These are phyloP conservation scores for Colletotrichum filicis DNA, from an alignment of 2,329 filamentous ascomycete genomes.

Conservation along the genomic window DNA sequence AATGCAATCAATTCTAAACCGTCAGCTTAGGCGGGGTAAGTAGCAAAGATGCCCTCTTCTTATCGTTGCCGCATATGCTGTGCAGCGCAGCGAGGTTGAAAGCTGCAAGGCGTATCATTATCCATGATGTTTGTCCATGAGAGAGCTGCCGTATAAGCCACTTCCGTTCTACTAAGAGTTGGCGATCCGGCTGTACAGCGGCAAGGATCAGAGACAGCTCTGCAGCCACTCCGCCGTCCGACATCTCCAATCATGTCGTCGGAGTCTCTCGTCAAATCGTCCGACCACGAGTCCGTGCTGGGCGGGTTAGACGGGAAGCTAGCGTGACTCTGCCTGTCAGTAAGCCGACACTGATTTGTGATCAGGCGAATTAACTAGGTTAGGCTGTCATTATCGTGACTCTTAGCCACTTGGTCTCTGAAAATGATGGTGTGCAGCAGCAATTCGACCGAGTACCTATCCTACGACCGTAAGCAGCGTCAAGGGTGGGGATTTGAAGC, in stretches of 20 bases:
- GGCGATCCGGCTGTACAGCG: neutral
- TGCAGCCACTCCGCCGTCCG: slow-evolving; percentile 8
- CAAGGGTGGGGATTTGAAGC: neutral
- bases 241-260: slow-evolving; percentile 11
- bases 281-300: slow-evolving; percentile 21
- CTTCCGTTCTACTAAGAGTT: neutral
- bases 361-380: slow-evolving; percentile 9
- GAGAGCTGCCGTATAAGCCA: neutral
- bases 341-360: slow-evolving; percentile 1
- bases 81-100: neutral
- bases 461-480: neutral
- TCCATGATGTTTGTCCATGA: neutral
- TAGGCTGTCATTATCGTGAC: slow-evolving; percentile 18
- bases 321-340: slow-evolving; percentile 22
- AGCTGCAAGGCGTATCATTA: slow-evolving; percentile 13
- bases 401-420: neutral
- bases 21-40: slow-evolving; percentile 22
- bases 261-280: slow-evolving; percentile 16
- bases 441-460: neutral
- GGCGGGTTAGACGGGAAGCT: slow-evolving; percentile 22
- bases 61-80: slow-evolving; percentile 1
- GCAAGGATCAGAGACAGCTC: neutral
- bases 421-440: slow-evolving; percentile 18
- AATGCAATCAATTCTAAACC: slow-evolving; percentile 21
- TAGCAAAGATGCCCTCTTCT: slow-evolving; percentile 12